Evolutionary conservation across 2,329 filamentous ascomycete genomes (phyloP), one percentile per base, ranked within the genome.

Genomic region (Alternaria triticimaculans): DNA sequence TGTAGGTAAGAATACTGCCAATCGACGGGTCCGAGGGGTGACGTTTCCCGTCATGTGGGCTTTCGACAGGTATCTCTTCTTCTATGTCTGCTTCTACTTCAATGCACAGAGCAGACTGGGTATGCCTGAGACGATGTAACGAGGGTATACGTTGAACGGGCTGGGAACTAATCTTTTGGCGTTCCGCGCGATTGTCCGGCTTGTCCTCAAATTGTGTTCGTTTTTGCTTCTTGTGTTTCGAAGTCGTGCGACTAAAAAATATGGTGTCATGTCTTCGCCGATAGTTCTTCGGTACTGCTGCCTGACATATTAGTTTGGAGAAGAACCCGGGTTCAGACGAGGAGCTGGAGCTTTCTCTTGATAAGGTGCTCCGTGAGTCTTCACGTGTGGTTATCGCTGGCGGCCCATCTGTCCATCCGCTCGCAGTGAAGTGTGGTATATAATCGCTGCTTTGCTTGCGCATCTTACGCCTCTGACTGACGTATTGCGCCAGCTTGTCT

Each of bases 1-100:
- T 46, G 45, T 67, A 66, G 4, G 26, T 41, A 25, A 62, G 53
- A 18, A 61, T 41, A 46, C 58, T 64, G 18, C 63, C 56, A 18
- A 68, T 60, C 6, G 65, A 70, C 9, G 67, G 69, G 45, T 60
- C 63, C 10, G 67, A 71, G 41, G 59, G 62, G 14, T 63, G 62
- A 12, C 59, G 65, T 6, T 54, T 60, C 6, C 28, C 5, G 3
- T 30, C 18, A 15, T 43, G 15, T 7, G 28, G 21, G 23, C 45
- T 55, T 4, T 41, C 11, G 5, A 62, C 28, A 8, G 50, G 20
- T 18, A 6, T 14, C 2, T n/a, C 44, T n/a, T 64, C 59, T 25
- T 53, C 30, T n/a, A 62, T 54, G 20, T 53, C 20, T 23, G 28
- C 5, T 6, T 62, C 48, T 30, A 46, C 48, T 14, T 5, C 43